Conservation (phyloP, 495 filamentous ascomycete species). For the Aspergillus ostianus region DNA sequence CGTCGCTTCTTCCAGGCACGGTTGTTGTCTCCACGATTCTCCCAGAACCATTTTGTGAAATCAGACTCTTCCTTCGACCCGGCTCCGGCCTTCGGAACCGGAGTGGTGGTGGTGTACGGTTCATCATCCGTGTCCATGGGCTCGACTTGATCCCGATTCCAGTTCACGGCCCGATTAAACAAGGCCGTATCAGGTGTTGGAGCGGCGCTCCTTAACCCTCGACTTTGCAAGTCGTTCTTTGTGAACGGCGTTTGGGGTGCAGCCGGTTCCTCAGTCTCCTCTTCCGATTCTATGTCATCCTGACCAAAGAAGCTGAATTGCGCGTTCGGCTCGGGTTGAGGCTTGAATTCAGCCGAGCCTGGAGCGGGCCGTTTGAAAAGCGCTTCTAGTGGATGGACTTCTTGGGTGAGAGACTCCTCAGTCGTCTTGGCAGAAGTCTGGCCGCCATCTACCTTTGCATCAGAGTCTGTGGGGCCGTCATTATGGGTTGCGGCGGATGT, state of each 20-base stretch:
- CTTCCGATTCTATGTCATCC: conserved; percentile 49
- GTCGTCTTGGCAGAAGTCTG: conserved; percentile 10
- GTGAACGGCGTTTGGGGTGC: conserved; percentile 79
- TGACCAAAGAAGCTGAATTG: conserved; percentile 63
- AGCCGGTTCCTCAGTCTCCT: conserved; percentile 35
- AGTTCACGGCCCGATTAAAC: conserved; percentile 42
- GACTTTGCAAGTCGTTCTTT: conserved; percentile 69
- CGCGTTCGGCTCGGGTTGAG: conserved; percentile 44
- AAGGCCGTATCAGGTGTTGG: conserved; percentile 94
- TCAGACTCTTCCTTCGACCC: conserved; percentile 54
- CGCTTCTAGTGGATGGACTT: conserved; percentile 82
- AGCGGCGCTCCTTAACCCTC: conserved; percentile 76
- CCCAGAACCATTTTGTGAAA: conserved; percentile 91
- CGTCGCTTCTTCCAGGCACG: conserved; percentile 85
- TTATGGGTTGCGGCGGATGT: neutral
- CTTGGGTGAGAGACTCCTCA: conserved; percentile 32
- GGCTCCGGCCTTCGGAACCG: conserved; percentile 30
- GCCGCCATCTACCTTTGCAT: conserved; percentile 12
- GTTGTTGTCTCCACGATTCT: conserved; percentile 84
- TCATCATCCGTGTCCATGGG: conserved; percentile 34
- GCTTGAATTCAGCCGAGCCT: conserved; percentile 30
- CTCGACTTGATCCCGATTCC: conserved; percentile 28
- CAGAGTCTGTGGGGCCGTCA: conserved; percentile 9
- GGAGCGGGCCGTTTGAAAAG: conserved; percentile 74
- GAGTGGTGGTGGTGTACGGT: conserved; percentile 24